Conservation (phyloP, 768 basidiomycete genomes). For the Phaffia australis region DNA sequence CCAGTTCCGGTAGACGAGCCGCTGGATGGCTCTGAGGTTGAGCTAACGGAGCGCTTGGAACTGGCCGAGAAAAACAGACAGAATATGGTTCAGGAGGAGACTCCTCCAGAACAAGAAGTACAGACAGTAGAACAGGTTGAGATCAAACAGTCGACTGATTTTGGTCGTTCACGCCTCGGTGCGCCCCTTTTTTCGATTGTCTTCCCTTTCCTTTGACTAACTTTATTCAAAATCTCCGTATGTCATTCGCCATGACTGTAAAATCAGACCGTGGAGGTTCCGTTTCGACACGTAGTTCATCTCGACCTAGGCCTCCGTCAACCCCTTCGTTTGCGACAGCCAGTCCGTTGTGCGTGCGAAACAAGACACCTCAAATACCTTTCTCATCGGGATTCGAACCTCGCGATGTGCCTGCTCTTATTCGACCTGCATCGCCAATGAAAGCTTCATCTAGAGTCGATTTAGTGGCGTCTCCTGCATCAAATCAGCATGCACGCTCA, state of each 20-base stretch:
- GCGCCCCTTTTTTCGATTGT: background rate
- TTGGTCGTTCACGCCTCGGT: too few relatives aligned
- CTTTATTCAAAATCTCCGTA: background rate
- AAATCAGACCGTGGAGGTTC: background rate
- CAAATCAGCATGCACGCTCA: background rate
- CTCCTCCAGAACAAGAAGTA: too few relatives aligned
- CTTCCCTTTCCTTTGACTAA: background rate
- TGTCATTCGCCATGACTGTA: background rate
- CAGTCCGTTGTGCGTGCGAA: slow-evolving; percentile 14
- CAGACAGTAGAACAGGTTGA: too few relatives aligned
- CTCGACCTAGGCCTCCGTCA: background rate
- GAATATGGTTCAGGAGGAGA: background rate
- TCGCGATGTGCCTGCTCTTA: background rate
- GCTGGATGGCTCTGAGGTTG: slow-evolving; percentile 42
- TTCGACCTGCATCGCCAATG: background rate
- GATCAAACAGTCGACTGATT: too few relatives aligned
- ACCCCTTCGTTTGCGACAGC: background rate
- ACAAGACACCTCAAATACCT: slow-evolving; percentile 8
- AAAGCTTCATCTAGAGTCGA: background rate
- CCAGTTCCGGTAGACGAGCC: slow-evolving; percentile 42
- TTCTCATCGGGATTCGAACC: too few relatives aligned
- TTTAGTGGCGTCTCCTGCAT: too few relatives aligned
- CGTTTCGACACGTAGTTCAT: background rate
- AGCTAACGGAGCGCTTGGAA: slow-evolving; percentile 65
- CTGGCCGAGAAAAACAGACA: slow-evolving; percentile 60